phyloP scores from a whole-genome alignment of 179 eudicot genomes.

The Spergularia azorica region DNA sequence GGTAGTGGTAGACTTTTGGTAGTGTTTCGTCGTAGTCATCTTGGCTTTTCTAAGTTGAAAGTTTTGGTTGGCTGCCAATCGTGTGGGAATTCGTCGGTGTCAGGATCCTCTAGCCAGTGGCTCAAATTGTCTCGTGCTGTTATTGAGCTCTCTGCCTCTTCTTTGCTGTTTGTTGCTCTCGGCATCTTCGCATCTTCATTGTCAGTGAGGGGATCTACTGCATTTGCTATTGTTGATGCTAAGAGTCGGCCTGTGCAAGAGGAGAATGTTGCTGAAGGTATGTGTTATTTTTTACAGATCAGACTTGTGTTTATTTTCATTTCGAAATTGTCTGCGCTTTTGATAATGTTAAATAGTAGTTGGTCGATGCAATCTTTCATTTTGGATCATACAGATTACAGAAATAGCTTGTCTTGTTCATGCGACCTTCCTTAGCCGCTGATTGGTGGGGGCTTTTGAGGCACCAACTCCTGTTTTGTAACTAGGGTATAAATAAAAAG shows the following conservation, averaged over 20 bases:
- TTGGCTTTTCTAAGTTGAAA: constrained; percentile 25
- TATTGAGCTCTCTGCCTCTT: constrained; percentile 33
- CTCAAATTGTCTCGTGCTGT: constrained; percentile 24
- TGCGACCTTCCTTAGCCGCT: too few relatives aligned
- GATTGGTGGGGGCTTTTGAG: too few relatives aligned
- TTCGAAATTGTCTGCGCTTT: background rate
- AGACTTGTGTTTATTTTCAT: background rate
- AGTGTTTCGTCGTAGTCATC: constrained; percentile 11
- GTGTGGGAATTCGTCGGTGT: constrained; percentile 16
- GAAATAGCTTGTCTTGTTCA: too few relatives aligned
- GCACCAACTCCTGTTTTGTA: too few relatives aligned
- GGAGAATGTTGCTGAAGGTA: constrained; percentile 37
- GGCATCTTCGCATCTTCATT: constrained; percentile 29
- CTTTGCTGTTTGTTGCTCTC: constrained; percentile 31
- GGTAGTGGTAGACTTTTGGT: constrained; percentile 13
- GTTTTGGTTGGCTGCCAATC: background rate
- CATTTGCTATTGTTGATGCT: constrained; percentile 31
- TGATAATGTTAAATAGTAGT: too few relatives aligned
- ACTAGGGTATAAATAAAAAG: too few relatives aligned
- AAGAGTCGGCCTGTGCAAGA: constrained; percentile 14
- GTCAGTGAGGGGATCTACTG: constrained; percentile 14
- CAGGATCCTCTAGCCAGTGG: constrained; percentile 12
- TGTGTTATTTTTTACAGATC: background rate
- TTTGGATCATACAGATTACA: too few relatives aligned
- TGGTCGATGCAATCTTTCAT: too few relatives aligned